Conservation (phyloP, 331 rosid genomes). For the Quercus phellos region DNA sequence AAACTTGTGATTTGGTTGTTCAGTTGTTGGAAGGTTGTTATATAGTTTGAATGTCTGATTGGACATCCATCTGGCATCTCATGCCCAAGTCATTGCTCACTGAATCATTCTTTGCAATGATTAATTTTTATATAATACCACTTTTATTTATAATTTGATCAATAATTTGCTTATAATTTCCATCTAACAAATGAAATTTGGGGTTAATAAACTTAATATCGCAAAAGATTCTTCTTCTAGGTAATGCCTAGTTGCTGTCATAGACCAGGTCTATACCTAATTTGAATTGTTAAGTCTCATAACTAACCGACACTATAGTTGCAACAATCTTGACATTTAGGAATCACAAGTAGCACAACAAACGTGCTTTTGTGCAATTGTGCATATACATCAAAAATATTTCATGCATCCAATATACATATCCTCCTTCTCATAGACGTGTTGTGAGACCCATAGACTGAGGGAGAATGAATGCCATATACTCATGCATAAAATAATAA, state of each 20-base stretch:
- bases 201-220: not conserved
- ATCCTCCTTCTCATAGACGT: no score
- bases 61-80: slow-evolving; percentile 34
- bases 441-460: no score
- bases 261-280: not conserved
- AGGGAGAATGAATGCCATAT: no score
- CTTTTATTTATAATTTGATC: not conserved
- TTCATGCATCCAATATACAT: no score
- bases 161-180: not conserved
- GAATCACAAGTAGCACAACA: no score
- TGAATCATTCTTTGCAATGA: slow-evolving; percentile 4
- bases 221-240: not conserved
- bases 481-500: no score
- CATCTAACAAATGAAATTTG: not conserved
- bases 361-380: no score
- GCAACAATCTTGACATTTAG: no score
- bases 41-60: slow-evolving; percentile 24
- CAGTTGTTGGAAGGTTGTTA: slow-evolving; percentile 78
- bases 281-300: not conserved
- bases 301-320: not conserved
- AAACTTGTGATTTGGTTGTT: slow-evolving; percentile 34
- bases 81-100: slow-evolving; percentile 15
- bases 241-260: not conserved
- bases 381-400: no score
- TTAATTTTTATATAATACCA: not conserved